phyloP scores from a whole-genome alignment of 768 basidiomycete species.

The Dendrothele bispora region DNA sequence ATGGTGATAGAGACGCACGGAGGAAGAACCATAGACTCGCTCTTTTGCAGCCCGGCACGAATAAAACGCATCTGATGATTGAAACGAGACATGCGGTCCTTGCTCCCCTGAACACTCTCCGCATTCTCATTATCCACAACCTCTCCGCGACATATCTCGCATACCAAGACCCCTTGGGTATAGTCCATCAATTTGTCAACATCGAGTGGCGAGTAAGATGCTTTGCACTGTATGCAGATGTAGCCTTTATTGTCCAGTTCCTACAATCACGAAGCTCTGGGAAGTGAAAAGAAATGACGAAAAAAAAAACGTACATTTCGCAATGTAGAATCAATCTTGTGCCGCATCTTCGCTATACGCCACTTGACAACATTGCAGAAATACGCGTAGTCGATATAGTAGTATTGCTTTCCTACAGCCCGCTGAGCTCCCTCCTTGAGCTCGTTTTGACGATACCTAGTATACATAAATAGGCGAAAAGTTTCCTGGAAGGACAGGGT shows the following conservation, averaged over 20 bases:
- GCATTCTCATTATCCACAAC: constrained; percentile 91
- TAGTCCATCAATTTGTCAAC: constrained; percentile 83
- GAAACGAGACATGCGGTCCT: constrained; percentile 95
- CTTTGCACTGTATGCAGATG: constrained; percentile 86
- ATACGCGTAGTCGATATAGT: constrained; percentile 92
- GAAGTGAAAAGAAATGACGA: background rate
- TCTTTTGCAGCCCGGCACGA: constrained; percentile 83
- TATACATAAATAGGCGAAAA: background rate
- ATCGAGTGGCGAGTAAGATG: constrained; percentile 83
- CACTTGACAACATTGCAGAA: constrained; percentile 99
- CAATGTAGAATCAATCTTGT: constrained; percentile 83
- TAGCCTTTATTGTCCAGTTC: constrained; percentile 98
- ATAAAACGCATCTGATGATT: constrained; percentile 89
- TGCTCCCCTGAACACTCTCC: constrained; percentile 79
- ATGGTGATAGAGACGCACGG: constrained; percentile 48
- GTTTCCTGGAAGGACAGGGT: background rate
- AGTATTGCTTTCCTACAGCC: constrained; percentile 88
- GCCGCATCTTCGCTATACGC: constrained; percentile 91
- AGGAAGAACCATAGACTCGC: constrained; percentile 84
- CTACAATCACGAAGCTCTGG: constrained; percentile 36
- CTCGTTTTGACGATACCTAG: constrained; percentile 87
- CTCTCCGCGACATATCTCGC: constrained; percentile 86
- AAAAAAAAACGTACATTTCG: constrained; percentile 65
- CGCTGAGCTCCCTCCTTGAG: constrained; percentile 88
- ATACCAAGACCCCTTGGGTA: constrained; percentile 62